phyloP scores from a whole-genome alignment of 176 grass and related monocot species.

The barley (Hordeum vulgare) region MorexV3_pseudomolecules_assembly NC_058522.1:474231221-474231720 shows the following conservation, averaged over 20 bases:
- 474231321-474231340: conserved; percentile 71
- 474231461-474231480: conserved; percentile 15
- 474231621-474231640: conserved; percentile 68
- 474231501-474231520: conserved; percentile 45
- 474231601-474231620: conserved; percentile 85
- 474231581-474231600: conserved; percentile 98
- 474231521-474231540: conserved; percentile 40
- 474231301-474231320: conserved; percentile 82
- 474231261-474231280: conserved; percentile 87
- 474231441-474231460: conserved; percentile 46
- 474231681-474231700: conserved; percentile 72
- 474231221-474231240: conserved; percentile 88
- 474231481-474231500: conserved; percentile 36
- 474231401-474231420: conserved; percentile 38
- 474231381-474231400: conserved; percentile 58
- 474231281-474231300: conserved; percentile 97
- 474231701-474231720: conserved; percentile 83
- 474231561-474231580: conserved; percentile 94
- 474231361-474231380: conserved; percentile 62
- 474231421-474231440: neutral
- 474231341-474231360: conserved; percentile 71
- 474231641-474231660: conserved; percentile 63
- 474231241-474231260: conserved; percentile 98
- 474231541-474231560: conserved; percentile 79
- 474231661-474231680: conserved; percentile 6